Base-by-base conservation (phyloP, 23 red algal genomes). In the Agarophyton chilense region DNA sequence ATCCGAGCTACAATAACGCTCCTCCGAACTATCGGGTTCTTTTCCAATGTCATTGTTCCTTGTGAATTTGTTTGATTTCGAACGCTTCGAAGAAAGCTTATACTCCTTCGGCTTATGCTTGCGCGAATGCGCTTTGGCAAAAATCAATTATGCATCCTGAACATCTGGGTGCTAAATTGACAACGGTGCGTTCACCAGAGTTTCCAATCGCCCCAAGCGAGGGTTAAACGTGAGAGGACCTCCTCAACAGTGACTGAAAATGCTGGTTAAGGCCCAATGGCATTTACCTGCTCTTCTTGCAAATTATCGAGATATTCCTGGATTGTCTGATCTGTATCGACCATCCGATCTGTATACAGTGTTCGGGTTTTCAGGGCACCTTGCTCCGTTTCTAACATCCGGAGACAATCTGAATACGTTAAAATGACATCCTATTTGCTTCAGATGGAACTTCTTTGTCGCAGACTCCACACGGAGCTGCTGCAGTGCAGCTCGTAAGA, bases 231-330 rank as follows among this genome's bases (percentile, higher is more conserved):
- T n/a, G 28, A 44, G 73, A 11, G 36, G n/a, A n/a, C n/a, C n/a
- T n/a, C n/a, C n/a, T n/a, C n/a, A n/a, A n/a, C n/a, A n/a, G n/a
- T n/a, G n/a, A n/a, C n/a, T n/a, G n/a, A n/a, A n/a, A n/a, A n/a
- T n/a, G n/a, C n/a, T n/a, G n/a, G n/a, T n/a, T n/a, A n/a, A n/a
- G 73, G 43, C 25, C 19, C 38, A 0, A 32, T 54, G 51, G 31
- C 73, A 26, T 73, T 73, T 52, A 41, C 22, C 28, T 54, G 73
- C 9, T 38, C 73, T 78, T 78, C 73, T 25, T 52, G 9, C 17
- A 78, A 1, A 26, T n/a, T 6, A 31, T 78, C 53, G 6, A 78
- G 14, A 44, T 53, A 41, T 53, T 78, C 73, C 19, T 4, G 43
- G 51, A 78, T 78, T 10, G 34, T 78, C 24, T 44, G 1, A 51